These are phyloP conservation scores for Murraya koenigii DNA, from an alignment of 345 rosid species.

Conservation along the genomic window DNA sequence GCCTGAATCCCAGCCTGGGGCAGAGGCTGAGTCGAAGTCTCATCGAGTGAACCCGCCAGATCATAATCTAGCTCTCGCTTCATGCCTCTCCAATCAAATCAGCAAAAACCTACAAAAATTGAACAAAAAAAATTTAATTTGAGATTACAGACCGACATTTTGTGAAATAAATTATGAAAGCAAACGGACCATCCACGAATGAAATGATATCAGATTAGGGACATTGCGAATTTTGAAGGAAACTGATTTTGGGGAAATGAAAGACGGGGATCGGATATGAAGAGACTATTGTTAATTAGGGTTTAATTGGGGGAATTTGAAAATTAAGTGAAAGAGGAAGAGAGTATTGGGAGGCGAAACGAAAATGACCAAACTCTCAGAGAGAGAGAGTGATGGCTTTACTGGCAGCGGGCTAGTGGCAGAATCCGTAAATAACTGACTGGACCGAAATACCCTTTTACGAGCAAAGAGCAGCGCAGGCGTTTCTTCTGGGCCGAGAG, in stretches of 20 bases:
- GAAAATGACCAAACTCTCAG: slow-evolving; percentile 8
- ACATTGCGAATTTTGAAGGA: background rate
- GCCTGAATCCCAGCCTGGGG: slow-evolving; percentile 30
- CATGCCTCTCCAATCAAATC: slow-evolving; percentile 46
- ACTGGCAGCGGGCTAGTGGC: slow-evolving; percentile 28
- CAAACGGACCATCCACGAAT: background rate
- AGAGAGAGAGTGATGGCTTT: slow-evolving; percentile 12
- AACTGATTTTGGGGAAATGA: background rate
- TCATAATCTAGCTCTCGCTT: slow-evolving; percentile 47
- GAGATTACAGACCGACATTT: background rate
- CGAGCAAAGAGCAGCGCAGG: no score
- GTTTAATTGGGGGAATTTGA: slow-evolving; percentile 17
- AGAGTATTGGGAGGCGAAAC: slow-evolving; percentile 14
- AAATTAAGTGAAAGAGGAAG: background rate
- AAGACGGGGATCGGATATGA: background rate
- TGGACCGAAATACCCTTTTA: background rate
- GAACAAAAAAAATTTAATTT: background rate
- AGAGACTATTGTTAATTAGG: slow-evolving; percentile 20
- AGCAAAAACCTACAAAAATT: slow-evolving; percentile 17
- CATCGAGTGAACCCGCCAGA: slow-evolving; percentile 29
- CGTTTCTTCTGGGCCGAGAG: background rate
- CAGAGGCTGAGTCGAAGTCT: slow-evolving; percentile 26
- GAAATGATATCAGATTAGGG: background rate
- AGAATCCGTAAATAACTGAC: slow-evolving; percentile 25
- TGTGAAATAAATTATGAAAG: slow-evolving; percentile 4